A percentile compares a stretch with the other conserved stretches of the same genome.
Evolutionary conservation across 2,329 filamentous ascomycete species (phyloP).

Genomic region (Emergomyces orientalis): DNA sequence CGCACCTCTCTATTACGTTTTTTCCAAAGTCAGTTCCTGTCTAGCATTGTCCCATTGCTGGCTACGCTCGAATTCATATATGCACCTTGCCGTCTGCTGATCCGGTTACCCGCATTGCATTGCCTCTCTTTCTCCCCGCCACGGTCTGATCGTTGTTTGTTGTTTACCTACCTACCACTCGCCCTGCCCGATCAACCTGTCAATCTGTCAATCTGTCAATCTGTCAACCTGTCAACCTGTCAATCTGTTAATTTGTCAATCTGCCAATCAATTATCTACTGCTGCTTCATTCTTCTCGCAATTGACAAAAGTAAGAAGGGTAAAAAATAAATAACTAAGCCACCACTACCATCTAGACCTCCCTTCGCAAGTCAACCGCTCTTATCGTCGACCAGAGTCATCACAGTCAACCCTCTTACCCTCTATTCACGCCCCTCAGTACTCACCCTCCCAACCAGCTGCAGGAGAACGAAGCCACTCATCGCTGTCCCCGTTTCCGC

Average conservation of each 20-base stretch:
- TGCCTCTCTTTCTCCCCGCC: background rate
- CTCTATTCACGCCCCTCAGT: constrained; percentile 22
- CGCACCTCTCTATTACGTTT: background rate
- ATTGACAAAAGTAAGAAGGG: background rate
- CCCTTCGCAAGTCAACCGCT: constrained; percentile 5
- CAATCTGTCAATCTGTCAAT: constrained; percentile 5
- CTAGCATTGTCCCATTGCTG: constrained; percentile 1
- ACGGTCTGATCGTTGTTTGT: background rate
- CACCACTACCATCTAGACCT: constrained; percentile 3
- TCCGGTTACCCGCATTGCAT: background rate
- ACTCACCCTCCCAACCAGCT: background rate
- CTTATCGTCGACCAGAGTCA: constrained; percentile 10
- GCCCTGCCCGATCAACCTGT: background rate
- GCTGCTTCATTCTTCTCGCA: background rate
- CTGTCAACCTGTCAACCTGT: background rate
- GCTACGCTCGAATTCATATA: background rate
- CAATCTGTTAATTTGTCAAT: constrained; percentile 6
- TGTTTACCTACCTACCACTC: background rate
- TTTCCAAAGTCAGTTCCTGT: background rate
- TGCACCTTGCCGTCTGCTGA: background rate
- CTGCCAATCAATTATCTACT: background rate
- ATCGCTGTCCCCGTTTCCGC: constrained; percentile 16
- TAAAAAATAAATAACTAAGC: background rate
- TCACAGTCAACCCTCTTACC: constrained; percentile 27
- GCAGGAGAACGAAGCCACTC: constrained; percentile 19